Base-by-base conservation (phyloP, 2,329 filamentous ascomycete genomes). In the Lachnellula hyalina region DNA sequence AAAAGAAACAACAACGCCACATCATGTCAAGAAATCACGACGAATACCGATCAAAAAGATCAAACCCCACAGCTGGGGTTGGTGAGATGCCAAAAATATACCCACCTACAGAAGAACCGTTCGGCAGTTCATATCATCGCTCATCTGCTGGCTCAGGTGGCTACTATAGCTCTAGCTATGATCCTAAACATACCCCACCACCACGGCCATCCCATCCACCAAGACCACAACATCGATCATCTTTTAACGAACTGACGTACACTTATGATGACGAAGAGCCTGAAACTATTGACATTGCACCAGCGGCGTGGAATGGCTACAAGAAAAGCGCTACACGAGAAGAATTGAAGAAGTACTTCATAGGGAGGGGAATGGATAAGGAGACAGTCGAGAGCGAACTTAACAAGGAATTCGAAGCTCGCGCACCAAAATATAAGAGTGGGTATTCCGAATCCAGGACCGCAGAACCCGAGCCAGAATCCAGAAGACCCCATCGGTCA, bases 231-330 rank as follows among this genome's bases (percentile, higher is more conserved):
- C 8, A 9, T 17, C n/a, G 12, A 17, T 14, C 12, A 17, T 12
- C 36, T 9, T 7, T 15, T 5, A 38, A 17, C 6, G 12, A 12
- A 17, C 36, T 15, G 6, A 17, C 14, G 12, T 57, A 59, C 47
- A 57, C 52, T 6, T 57, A 55, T 46, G 47, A 49, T 1, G 52
- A 57, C 34, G 57, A 59, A 41, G 57, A 59, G 42, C 54, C 52
- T 5, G 52, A 55, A 11, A 35, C 14, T 4, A 53, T 57, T 3
- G 42, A 50, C 19, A 51, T 53, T 35, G 23, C 21, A 1, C 54
- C 52, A 1, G 50, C 35, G 14, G 28, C 25, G 3, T 59, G 57
- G 57, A 59, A 59, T 25, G 48, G 51, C 12, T 52, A 25, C 44
- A 11, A 34, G 1, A n/a, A 34, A 14, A 15, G 25, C 2, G 15